Conservation (phyloP, 2,329 filamentous ascomycete species). For the Verticillium albo-atrum region DNA sequence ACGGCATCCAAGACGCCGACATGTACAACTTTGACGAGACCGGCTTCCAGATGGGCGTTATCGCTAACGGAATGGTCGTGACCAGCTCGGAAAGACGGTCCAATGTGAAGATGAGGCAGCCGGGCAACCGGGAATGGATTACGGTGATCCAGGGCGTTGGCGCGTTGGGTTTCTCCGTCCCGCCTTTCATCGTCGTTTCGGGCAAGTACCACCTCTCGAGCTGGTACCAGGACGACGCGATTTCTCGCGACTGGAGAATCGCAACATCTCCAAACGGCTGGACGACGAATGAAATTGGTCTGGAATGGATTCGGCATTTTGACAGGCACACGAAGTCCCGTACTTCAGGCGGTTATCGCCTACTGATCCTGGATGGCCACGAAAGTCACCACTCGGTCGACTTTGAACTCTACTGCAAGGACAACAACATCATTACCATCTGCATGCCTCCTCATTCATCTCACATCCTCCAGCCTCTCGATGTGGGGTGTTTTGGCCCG, state of each 20-base stretch:
- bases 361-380: constrained; percentile 30
- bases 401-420: constrained; percentile 27
- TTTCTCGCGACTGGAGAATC: neutral
- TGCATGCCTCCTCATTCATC: constrained; percentile 29
- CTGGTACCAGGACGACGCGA: neutral
- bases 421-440: constrained; percentile 31
- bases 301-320: constrained; percentile 31
- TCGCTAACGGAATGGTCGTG: neutral
- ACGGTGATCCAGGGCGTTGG: constrained; percentile 7
- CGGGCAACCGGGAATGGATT: constrained; percentile 9
- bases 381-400: constrained; percentile 24
- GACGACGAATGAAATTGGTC: constrained; percentile 26
- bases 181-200: neutral
- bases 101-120: constrained; percentile 4
- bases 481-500: constrained; percentile 29
- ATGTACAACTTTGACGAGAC: constrained; percentile 15
- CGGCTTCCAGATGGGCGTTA: constrained; percentile 3
- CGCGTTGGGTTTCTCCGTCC: constrained; percentile 1
- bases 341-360: constrained; percentile 17
- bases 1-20: neutral
- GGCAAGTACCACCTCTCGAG: neutral
- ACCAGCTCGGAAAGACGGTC: neutral
- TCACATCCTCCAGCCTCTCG: constrained; percentile 31
- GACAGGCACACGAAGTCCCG: constrained; percentile 20
- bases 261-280: constrained; percentile 14